Base-by-base conservation (phyloP, 2,329 filamentous ascomycete genomes). In the Acephala macrosclerotiorum region DNA sequence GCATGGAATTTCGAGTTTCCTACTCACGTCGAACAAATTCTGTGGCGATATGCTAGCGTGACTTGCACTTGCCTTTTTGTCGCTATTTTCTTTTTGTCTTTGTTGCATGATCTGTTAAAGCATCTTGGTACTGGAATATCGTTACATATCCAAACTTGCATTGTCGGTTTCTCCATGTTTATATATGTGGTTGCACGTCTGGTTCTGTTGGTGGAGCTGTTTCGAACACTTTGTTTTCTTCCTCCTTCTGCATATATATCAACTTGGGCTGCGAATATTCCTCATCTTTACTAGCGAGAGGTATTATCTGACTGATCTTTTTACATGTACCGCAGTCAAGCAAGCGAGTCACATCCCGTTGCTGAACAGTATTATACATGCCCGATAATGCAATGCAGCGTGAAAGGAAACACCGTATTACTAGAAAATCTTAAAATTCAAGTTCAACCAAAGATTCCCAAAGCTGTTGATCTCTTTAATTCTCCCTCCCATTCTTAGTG, bases 201-300 rank as follows among this genome's bases (percentile, higher is more conserved):
- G 12, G 62, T 62, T 45, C 35, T 66, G 22, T 12, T 63, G 9
- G 56, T 66, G 3, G 64, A 63, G 36, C 35, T 63, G 9, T 66
- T 66, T 51, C 49, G 64, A 20, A 63, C 60, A 22, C 20, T 66
- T 11, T 63, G 55, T 35, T 66, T 66, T 36, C 64, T 66, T 9
- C 64, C 64, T 1, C 59, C 64, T 25, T 55, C 55, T 36, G 64
- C 60, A 2, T 66, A 59, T 63, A 51, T 66, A 25, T 20, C 64
- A 0, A 66, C 64, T 3, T 66, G 64, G 64, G 64, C 64, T 16
- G 20, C 56, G n/a, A 66, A 60, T 38, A 26, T 66, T 18, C 64
- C 64, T 47, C 59, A 66, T 42, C 7, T 66, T 33, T 18, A 16
- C 16, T 55, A 55, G 25, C 11, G 45, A n/a, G 40, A 18, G 4